Evolutionary conservation across 2,329 filamentous ascomycete species (phyloP).

Genomic region (Verruconis gallopava): DNA sequence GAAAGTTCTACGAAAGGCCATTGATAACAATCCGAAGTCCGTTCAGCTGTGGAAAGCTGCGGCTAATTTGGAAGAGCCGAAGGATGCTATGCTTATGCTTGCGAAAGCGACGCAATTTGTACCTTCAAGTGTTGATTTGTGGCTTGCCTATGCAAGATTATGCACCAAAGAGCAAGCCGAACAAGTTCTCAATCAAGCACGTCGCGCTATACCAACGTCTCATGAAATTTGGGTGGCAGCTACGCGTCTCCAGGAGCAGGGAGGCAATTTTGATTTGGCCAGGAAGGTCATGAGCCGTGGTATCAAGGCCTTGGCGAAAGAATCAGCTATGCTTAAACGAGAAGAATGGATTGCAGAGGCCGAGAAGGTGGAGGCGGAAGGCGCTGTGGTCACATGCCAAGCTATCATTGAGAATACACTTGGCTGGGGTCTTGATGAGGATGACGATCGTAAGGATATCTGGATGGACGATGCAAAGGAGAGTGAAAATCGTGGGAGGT

Average conservation of each 20-base stretch:
- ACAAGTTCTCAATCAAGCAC: constrained; percentile 86
- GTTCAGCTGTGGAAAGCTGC: constrained; percentile 97
- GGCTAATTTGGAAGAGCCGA: constrained; percentile 84
- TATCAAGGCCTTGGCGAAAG: constrained; percentile 73
- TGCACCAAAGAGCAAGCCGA: constrained; percentile 87
- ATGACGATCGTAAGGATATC: constrained; percentile 88
- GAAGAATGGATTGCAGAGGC: constrained; percentile 96
- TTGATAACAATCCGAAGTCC: constrained; percentile 87
- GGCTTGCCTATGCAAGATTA: constrained; percentile 82
- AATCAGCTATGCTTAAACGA: constrained; percentile 90
- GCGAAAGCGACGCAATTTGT: constrained; percentile 95
- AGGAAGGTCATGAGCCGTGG: constrained; percentile 86
- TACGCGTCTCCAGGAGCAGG: constrained; percentile 76
- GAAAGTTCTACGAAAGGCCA: constrained; percentile 76
- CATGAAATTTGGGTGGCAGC: constrained; percentile 96
- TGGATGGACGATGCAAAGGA: constrained; percentile 89
- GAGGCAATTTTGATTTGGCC: constrained; percentile 66
- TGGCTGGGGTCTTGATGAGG: constrained; percentile 85
- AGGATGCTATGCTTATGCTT: constrained; percentile 75
- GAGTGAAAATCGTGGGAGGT: constrained; percentile 68
- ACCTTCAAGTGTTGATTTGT: constrained; percentile 82
- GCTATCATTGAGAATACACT: constrained; percentile 87
- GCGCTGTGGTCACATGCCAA: constrained; percentile 71
- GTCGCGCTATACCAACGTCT: constrained; percentile 84
- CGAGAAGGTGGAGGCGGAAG: constrained; percentile 88